Base-by-base conservation (phyloP, 2,329 filamentous ascomycete species). In the Sporothrix brunneoviolacea region DNA sequence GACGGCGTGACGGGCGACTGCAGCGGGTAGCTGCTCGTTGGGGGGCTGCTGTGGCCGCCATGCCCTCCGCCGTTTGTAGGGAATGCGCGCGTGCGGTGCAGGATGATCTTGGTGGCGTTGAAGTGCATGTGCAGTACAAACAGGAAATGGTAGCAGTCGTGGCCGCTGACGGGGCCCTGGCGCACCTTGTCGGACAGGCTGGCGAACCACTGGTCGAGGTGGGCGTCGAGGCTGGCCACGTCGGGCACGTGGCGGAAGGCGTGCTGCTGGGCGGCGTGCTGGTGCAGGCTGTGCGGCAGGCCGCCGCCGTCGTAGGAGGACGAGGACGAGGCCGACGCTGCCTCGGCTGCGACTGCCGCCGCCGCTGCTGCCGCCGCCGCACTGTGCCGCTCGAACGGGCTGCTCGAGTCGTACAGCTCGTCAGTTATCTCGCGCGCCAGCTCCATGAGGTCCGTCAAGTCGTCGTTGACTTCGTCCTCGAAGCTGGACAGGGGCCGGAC, bases 121-220 rank as follows among this genome's bases (percentile, higher is more conserved):
- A 48, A 51, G 18, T 48, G 44, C 39, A 54, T 38, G 36, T 54
- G 52, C 44, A 54, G 39, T 27, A 54, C 52, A 42, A 54, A 51
- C 30, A 54, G 8, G 28, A 51, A 44, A n/a, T 48, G 48, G 44
- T 48, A 48, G 33, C 39, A 43, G 36, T 51, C 44, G 27, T 40
- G 44, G 22, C 52, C 44, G 48, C 40, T 37, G n/a, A 39, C 36
- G 7, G 52, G 52, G 9, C 43, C 48, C 10, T 40, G 37, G 18
- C 48, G 43, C 28, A 51, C 44, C 13, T 30, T 36, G 8, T 54
- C 48, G 2, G 52, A 40, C 19, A 51, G 16, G 8, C 36, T 37
- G 13, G 16, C n/a, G 36, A 51, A 52, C 52, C 52, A 54, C 16
- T 44, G 33, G 36, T 52, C 30, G 16, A 54, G 44, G 16, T 40